Evolutionary conservation across 208 protist genomes (phyloP).

Genomic region (Trypanosoma congolense): DNA sequence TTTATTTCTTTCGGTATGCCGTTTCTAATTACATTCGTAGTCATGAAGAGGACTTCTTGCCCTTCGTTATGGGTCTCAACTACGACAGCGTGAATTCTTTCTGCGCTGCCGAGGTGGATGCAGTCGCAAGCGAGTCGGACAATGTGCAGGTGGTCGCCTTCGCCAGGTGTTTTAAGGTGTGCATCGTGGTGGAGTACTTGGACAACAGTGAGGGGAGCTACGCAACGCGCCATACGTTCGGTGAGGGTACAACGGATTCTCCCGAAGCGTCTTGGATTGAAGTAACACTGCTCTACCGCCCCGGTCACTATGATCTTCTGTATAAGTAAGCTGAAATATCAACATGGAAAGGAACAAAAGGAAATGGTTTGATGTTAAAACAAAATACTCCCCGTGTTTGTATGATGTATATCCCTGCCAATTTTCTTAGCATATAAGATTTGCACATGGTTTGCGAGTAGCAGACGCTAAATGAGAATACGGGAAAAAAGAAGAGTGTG

Average conservation of each 20-base stretch:
- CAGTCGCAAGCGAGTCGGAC: constrained; percentile 73
- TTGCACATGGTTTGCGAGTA: too few relatives aligned
- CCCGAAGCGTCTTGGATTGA: not conserved
- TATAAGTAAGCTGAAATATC: too few relatives aligned
- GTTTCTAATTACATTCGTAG: constrained; percentile 66
- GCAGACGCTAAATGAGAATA: too few relatives aligned
- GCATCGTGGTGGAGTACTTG: constrained; percentile 49
- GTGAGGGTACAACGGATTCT: not conserved
- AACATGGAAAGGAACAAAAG: too few relatives aligned
- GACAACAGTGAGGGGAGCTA: constrained; percentile 34
- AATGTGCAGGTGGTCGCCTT: constrained; percentile 77
- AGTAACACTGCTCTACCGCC: constrained; percentile 56
- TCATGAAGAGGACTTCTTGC: constrained; percentile 54
- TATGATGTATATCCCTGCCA: too few relatives aligned
- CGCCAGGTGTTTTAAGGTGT: constrained; percentile 47
- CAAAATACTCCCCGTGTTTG: too few relatives aligned
- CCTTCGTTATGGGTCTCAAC: constrained; percentile 66
- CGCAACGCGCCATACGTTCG: constrained; percentile 26
- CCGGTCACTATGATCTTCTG: constrained; percentile 81
- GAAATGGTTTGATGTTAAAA: too few relatives aligned
- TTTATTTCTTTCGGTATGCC: constrained; percentile 69
- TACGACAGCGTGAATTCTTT: constrained; percentile 56
- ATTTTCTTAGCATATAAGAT: too few relatives aligned
- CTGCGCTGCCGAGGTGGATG: constrained; percentile 70
- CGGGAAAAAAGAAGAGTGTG: too few relatives aligned